Percentiles rank a stretch among this genome's conserved stretches.
These are phyloP conservation scores for Infundibulicybe gibba DNA, from an alignment of 768 basidiomycete species.

Conservation along the genomic window DNA sequence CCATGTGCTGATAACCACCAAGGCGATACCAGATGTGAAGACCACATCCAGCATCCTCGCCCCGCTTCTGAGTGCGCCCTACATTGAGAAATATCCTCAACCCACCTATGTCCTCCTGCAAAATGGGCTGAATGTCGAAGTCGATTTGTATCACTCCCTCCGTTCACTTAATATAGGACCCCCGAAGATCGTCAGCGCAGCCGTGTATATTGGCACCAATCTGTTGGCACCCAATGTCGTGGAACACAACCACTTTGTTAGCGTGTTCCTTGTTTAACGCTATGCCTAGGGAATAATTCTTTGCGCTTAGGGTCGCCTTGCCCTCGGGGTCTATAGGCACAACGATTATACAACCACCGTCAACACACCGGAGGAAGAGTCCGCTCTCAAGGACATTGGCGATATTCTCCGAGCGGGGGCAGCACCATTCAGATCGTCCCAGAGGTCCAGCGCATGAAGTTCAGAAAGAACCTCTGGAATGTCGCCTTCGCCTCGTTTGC, in stretches of 20 bases:
- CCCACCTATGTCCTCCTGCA: conserved; percentile 63
- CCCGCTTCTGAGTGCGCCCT: conserved; percentile 47
- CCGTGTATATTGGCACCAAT: conserved; percentile 54
- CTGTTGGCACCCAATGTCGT: conserved; percentile 42
- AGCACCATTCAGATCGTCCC: conserved; percentile 26
- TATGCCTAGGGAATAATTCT: neutral
- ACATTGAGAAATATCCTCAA: conserved; percentile 41
- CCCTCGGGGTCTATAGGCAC: conserved; percentile 53
- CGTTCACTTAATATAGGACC: conserved; percentile 33
- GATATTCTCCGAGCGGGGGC: conserved; percentile 28
- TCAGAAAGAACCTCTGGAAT: conserved; percentile 42
- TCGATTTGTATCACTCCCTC: conserved; percentile 55
- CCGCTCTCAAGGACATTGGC: conserved; percentile 25
- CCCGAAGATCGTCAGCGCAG: conserved; percentile 52
- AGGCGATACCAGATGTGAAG: conserved; percentile 64
- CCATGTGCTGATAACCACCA: conserved; percentile 67
- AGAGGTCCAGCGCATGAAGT: conserved; percentile 42
- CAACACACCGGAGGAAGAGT: conserved; percentile 22
- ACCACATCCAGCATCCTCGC: conserved; percentile 54
- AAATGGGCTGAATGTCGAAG: conserved; percentile 73
- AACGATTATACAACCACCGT: conserved; percentile 19
- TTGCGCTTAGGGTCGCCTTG: conserved; percentile 40
- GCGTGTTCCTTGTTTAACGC: conserved; percentile 11
- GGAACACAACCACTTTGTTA: conserved; percentile 48
- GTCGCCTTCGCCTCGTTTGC: conserved; percentile 30